Base-by-base conservation (phyloP, 2,329 filamentous ascomycete genomes). In the Calcarisporium arbuscula region DNA sequence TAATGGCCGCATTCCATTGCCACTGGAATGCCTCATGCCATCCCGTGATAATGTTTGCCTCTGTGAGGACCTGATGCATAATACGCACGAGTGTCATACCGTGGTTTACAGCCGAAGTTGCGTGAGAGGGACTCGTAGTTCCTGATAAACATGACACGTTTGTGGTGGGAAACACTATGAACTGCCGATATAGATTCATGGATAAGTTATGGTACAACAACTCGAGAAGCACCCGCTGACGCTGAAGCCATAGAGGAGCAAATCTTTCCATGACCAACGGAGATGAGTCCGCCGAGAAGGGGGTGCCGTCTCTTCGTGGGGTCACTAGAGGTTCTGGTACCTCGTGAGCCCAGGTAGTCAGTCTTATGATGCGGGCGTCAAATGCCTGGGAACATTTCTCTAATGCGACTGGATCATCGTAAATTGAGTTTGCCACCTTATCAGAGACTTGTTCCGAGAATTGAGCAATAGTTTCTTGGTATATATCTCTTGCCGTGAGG, bases 111-210 rank as follows among this genome's bases (percentile, higher is more conserved):
- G 44, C 44, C n/a, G n/a, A n/a, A n/a, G n/a, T n/a, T n/a, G n/a
- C n/a, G n/a, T n/a, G n/a, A n/a, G n/a, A n/a, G n/a, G n/a, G n/a
- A n/a, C n/a, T n/a, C n/a, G n/a, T n/a, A n/a, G n/a, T n/a, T n/a
- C n/a, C n/a, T n/a, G n/a, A n/a, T n/a, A n/a, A n/a, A n/a, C n/a
- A n/a, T n/a, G n/a, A n/a, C n/a, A n/a, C n/a, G n/a, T n/a, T n/a
- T n/a, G n/a, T n/a, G n/a, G n/a, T n/a, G n/a, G n/a, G n/a, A 26
- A 65, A 66, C 30, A 45, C 49, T 28, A 67, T 60, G 19, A 63
- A 60, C 1, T 60, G 60, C 5, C 64, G 61, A 29, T 54, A 58
- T 7, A 65, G 48, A 34, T 57, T 61, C 16, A 55, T 46, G 25
- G 38, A 46, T 8, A 64, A 39, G 31, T 57, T 57, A 36, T 66